These are phyloP conservation scores for Pisolithus tinctorius DNA, from an alignment of 768 basidiomycete genomes.

Conservation along the genomic window DNA sequence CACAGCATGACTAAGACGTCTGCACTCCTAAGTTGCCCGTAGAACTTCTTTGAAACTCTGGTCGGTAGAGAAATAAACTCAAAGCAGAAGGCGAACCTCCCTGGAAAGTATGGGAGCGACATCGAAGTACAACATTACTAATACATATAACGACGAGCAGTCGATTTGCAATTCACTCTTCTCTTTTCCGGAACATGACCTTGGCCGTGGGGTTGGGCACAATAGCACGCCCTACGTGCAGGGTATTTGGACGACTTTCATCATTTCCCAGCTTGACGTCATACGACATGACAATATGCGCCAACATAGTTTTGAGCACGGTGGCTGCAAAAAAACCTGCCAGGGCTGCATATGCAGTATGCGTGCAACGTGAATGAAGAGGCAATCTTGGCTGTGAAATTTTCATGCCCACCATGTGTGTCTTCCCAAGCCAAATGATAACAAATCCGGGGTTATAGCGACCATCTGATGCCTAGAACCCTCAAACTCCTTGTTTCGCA, in stretches of 20 bases:
- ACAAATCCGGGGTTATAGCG: constrained; percentile 25
- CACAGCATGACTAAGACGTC: too few relatives aligned
- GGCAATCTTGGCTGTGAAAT: background rate
- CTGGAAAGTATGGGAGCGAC: too few relatives aligned
- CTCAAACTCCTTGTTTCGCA: constrained; percentile 29
- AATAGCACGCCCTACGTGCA: constrained; percentile 1
- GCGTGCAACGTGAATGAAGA: background rate
- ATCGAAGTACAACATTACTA: too few relatives aligned
- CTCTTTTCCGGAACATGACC: too few relatives aligned
- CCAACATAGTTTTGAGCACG: constrained; percentile 24
- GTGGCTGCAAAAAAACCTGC: constrained; percentile 36
- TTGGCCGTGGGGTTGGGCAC: background rate
- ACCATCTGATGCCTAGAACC: constrained; percentile 29
- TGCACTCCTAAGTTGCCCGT: too few relatives aligned
- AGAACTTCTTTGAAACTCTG: too few relatives aligned
- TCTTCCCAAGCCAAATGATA: constrained; percentile 32
- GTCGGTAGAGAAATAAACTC: too few relatives aligned
- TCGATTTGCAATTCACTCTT: too few relatives aligned
- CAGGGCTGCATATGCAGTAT: constrained; percentile 22
- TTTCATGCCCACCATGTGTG: constrained; percentile 18
- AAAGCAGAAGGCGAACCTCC: too few relatives aligned
- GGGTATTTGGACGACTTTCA: background rate
- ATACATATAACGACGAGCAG: too few relatives aligned
- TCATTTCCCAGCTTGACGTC: constrained; percentile 8
- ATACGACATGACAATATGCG: constrained; percentile 10